Evolutionary conservation across 768 basidiomycete genomes (phyloP), one percentile per base, ranked within the genome.

Genomic region (Auriculariales sp.): DNA sequence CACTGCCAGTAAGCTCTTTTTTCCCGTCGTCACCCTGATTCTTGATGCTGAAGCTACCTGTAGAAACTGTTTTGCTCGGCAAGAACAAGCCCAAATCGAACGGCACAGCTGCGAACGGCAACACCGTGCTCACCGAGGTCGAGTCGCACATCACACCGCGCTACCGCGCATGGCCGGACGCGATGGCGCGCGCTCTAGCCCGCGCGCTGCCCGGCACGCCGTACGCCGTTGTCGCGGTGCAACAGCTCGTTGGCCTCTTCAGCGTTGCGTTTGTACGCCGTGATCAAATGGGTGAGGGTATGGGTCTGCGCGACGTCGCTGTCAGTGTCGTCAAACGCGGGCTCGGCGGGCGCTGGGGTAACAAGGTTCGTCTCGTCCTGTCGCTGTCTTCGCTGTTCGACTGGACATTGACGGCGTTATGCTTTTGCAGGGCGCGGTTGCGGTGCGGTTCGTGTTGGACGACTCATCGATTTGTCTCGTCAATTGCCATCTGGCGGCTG

Each of bases 401-500:
- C n/a, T n/a, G n/a, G n/a, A n/a, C n/a, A n/a, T n/a, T n/a, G n/a
- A n/a, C n/a, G n/a, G n/a, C n/a, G n/a, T n/a, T n/a, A n/a, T n/a
- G n/a, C n/a, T n/a, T 47, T 50, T 48, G 9, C 56, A 92, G 87
- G 92, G 92, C 7, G 92, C 83, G 0, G 92, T 95, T 54, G 75
- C 92, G n/a, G 77, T 85, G 3, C 78, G 93, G 17, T 80, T 95
- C 53, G 77, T 92, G 5, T 72, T 98, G 39, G 91, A 91, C 52
- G 91, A 97, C 62, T 85, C 92, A 1, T 93, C 89, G 0, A 61
- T 97, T 12, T 98, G 94, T 65, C 84, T 95, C 58, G 79, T 98
- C 67, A 99, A 99, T 65, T 91, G 87, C 55, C 94, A 99, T 71
- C 75, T 99, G 52, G 94, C 93, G n/a, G 89, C 90, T 4, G 94